Conservation (phyloP, 2,329 filamentous ascomycete genomes). For the Cyanodermella asteris region DNA sequence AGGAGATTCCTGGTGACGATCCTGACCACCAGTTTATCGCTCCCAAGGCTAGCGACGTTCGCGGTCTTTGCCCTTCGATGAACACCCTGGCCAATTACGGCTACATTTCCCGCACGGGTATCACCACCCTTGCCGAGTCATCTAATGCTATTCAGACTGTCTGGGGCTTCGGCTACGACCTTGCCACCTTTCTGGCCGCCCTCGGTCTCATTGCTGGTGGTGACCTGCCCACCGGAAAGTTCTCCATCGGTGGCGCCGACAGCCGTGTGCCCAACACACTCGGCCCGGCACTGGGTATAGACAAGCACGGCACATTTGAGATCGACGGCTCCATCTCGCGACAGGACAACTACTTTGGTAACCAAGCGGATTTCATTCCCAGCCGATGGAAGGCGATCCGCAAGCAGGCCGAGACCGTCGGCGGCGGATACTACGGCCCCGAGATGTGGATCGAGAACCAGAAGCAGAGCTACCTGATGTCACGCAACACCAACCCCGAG, state of each 20-base stretch:
- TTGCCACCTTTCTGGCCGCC: slow-evolving; percentile 10
- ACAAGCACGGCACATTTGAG: slow-evolving; percentile 12
- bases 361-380: slow-evolving; percentile 11
- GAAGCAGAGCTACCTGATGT: slow-evolving; percentile 10
- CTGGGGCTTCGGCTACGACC: slow-evolving; percentile 11
- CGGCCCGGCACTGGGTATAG: slow-evolving; percentile 10
- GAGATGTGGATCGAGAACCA: slow-evolving; percentile 9
- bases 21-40: slow-evolving; percentile 8
- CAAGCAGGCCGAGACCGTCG: slow-evolving; percentile 9
- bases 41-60: slow-evolving; percentile 8
- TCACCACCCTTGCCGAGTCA: slow-evolving; percentile 11
- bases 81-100: slow-evolving; percentile 13
- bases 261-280: slow-evolving; percentile 11
- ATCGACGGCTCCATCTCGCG: slow-evolving; percentile 12
- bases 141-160: slow-evolving; percentile 12
- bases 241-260: slow-evolving; percentile 10
- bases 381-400: slow-evolving; percentile 9
- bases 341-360: slow-evolving; percentile 10
- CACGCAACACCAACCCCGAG: slow-evolving; percentile 10
- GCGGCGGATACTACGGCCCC: slow-evolving; percentile 9
- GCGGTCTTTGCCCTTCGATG: slow-evolving; percentile 11
- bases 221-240: slow-evolving; percentile 10
- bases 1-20: slow-evolving; percentile 10
- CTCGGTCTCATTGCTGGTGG: slow-evolving; percentile 11
- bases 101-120: slow-evolving; percentile 11